Percentiles rank a stretch among this genome's conserved stretches.
Conservation (phyloP, 805 yeast species). For the Wickerhamomyces chaumierensis region DNA sequence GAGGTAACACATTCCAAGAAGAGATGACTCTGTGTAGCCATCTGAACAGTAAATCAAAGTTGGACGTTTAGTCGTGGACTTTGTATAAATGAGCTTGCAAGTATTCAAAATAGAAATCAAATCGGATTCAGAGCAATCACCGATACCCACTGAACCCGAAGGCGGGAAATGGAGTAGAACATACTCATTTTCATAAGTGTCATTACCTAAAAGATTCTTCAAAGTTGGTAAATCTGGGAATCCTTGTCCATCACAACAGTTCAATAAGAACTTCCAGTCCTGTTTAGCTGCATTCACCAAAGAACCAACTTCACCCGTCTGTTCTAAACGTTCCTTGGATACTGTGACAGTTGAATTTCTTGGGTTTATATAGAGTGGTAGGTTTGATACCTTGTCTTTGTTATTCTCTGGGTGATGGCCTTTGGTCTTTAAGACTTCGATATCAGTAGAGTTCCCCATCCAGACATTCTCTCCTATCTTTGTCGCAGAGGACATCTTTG, state of each 20-base stretch:
- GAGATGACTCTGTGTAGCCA: constrained; percentile 85
- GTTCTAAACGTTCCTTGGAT: constrained; percentile 20
- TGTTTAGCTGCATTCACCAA: constrained; percentile 40
- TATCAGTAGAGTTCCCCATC: constrained; percentile 79
- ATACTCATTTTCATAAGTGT: constrained; percentile 6
- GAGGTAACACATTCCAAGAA: constrained; percentile 58
- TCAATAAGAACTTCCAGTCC: constrained; percentile 42
- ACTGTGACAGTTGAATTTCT: constrained; percentile 37
- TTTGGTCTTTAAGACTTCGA: constrained; percentile 26
- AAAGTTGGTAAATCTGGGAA: constrained; percentile 38
- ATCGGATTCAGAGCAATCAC: constrained; percentile 53
- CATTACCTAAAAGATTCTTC: constrained; percentile 12
- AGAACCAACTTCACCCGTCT: constrained; percentile 9
- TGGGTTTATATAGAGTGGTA: constrained; percentile 39
- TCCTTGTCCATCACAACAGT: constrained; percentile 47
- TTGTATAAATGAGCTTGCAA: constrained; percentile 52
- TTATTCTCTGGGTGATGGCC: constrained; percentile 6
- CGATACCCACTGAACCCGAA: constrained; percentile 72
- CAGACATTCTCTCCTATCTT: constrained; percentile 45
- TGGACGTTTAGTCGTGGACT: constrained; percentile 19
- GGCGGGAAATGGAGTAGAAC: constrained; percentile 60
- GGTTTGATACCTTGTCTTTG: constrained; percentile 1
- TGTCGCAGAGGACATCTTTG: constrained; percentile 76
- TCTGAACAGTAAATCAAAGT: constrained; percentile 70
- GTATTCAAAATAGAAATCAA: constrained; percentile 54